phyloP scores from a whole-genome alignment of 257 asterid species.

The Osmanthus fragrans region DNA sequence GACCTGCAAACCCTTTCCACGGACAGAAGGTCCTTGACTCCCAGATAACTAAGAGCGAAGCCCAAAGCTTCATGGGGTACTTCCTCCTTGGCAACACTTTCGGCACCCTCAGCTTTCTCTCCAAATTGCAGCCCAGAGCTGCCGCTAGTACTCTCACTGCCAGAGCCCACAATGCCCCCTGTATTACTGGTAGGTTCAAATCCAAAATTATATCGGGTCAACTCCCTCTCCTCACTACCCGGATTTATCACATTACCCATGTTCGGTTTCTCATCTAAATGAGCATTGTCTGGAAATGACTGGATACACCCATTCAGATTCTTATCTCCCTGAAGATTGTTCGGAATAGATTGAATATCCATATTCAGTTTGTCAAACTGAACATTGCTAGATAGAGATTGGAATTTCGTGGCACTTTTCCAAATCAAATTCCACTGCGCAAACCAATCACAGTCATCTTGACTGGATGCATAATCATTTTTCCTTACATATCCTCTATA shows the following conservation, averaged over 20 bases:
- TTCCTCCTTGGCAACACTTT: constrained; percentile 31
- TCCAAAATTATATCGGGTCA: constrained; percentile 21
- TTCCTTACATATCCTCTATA: constrained; percentile 47
- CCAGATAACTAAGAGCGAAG: constrained; percentile 50
- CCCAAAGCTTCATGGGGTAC: constrained; percentile 61
- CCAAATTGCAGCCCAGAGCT: constrained; percentile 21
- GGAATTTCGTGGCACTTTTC: constrained; percentile 52
- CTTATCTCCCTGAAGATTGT: constrained; percentile 29
- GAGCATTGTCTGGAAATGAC: constrained; percentile 27
- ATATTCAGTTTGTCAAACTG: constrained; percentile 23
- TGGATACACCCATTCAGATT: constrained; percentile 25
- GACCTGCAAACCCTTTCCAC: constrained; percentile 72
- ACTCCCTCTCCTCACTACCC: constrained; percentile 29
- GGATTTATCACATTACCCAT: constrained; percentile 20
- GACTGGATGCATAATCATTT: constrained; percentile 16
- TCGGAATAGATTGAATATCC: constrained; percentile 31
- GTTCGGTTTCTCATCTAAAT: constrained; percentile 26
- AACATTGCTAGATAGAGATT: constrained; percentile 33
- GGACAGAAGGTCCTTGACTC: constrained; percentile 69
- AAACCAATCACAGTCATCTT: constrained; percentile 47
- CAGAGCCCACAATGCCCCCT: no score
- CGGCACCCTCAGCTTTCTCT: constrained; percentile 35
- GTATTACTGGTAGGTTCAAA: no score
- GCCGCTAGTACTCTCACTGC: background rate
- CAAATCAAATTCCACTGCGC: constrained; percentile 54